A percentile compares a stretch with the other conserved stretches of the same genome.
These are phyloP conservation scores for Marchantia polymorpha DNA, from an alignment of 225 moss, liverwort and hornwort genomes.

Conservation along the genomic window DNA sequence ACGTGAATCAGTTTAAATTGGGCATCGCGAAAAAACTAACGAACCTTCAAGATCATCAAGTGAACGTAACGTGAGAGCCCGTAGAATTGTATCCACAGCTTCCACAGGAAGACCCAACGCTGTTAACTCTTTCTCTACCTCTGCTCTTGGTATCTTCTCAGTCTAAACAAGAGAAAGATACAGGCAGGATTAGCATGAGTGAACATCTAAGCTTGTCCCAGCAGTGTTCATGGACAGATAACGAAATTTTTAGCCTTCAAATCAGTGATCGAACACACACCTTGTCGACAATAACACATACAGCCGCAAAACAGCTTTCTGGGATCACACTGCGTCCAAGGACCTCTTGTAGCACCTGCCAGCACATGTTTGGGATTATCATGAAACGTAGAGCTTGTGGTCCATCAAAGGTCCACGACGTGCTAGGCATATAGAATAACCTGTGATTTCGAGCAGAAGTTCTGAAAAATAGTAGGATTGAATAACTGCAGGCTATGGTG, in stretches of 20 bases:
- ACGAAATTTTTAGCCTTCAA: not conserved
- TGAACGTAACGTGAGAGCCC: conserved; percentile 65
- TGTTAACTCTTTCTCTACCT: conserved; percentile 70
- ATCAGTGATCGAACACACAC: conserved; percentile 26
- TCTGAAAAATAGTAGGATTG: not conserved
- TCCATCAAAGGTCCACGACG: not conserved
- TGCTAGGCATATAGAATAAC: not conserved
- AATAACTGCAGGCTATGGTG: not conserved
- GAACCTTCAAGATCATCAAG: conserved; percentile 81
- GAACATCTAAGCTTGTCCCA: not conserved
- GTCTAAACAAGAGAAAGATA: conserved; percentile 42
- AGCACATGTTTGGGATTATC: not conserved
- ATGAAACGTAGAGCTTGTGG: not conserved
- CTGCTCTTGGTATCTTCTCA: conserved; percentile 69
- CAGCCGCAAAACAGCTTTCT: conserved; percentile 74
- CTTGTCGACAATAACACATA: conserved; percentile 98
- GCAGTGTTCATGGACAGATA: not conserved
- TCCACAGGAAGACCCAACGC: conserved; percentile 60
- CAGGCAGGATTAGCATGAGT: conserved; percentile 5
- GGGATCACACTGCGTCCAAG: conserved; percentile 58
- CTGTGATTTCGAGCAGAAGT: not conserved
- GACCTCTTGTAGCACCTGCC: conserved; percentile 87
- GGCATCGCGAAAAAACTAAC: not conserved
- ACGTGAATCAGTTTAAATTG: not conserved
- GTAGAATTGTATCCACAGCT: conserved; percentile 72